Evolutionary conservation across 306 rosid genomes (phyloP).

Genomic region (Pterocarpus macrocarpus): DNA sequence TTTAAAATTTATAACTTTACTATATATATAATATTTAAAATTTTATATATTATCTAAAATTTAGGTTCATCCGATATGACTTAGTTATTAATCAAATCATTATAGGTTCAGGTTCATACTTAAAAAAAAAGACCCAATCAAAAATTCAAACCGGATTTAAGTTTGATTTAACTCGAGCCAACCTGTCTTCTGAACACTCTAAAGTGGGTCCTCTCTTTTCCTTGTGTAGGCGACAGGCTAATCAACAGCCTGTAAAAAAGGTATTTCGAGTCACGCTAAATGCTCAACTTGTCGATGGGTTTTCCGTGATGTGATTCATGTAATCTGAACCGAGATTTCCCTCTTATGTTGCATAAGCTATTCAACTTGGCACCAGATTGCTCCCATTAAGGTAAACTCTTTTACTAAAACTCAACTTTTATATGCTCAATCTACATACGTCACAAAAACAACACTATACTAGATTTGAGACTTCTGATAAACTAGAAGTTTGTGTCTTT

Average conservation of each 20-base stretch:
- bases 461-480: neutral
- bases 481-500: slow-evolving; percentile 31
- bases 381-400: slow-evolving; percentile 40
- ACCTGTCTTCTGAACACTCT: no score
- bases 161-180: no score
- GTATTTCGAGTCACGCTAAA: slow-evolving; percentile 44
- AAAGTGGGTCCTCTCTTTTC: slow-evolving; percentile 41
- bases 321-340: slow-evolving; percentile 23
- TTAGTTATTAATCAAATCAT: no score
- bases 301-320: slow-evolving; percentile 22
- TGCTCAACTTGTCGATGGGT: slow-evolving; percentile 37
- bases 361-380: slow-evolving; percentile 6
- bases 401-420: neutral
- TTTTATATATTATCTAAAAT: no score
- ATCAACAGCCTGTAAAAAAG: slow-evolving; percentile 52
- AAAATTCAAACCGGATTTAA: no score
- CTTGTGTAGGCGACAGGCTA: slow-evolving; percentile 50
- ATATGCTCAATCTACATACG: slow-evolving; percentile 17
- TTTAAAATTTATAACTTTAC: no score
- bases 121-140: no score
- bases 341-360: slow-evolving; percentile 13
- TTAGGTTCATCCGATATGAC: no score
- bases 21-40: no score
- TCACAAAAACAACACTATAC: neutral
- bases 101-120: no score